These are phyloP conservation scores for Ulota crispa DNA, from an alignment of 225 moss, liverwort and hornwort genomes.

Conservation along the genomic window DNA sequence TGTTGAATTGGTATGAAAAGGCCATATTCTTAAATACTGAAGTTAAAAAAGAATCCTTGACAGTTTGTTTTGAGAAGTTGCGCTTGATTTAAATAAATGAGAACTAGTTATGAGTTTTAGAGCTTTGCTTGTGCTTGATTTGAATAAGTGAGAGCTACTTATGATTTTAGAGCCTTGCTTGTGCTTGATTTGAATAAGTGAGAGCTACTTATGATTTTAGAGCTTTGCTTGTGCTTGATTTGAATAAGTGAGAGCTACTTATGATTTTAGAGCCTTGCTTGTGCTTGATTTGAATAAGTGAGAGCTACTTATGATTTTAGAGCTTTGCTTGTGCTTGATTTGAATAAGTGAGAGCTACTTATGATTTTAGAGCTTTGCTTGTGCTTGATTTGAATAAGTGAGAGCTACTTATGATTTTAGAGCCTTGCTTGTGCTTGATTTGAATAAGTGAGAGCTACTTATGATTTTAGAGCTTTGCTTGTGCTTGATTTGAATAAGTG, in stretches of 20 bases:
- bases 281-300: not conserved
- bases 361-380: too few relatives aligned
- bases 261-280: too few relatives aligned
- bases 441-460: not conserved
- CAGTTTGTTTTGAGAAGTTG: not conserved
- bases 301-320: not conserved
- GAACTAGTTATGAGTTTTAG: not conserved
- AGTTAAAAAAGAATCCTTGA: not conserved
- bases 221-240: not conserved
- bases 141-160: not conserved
- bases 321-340: not conserved
- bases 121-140: not conserved
- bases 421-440: not conserved
- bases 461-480: too few relatives aligned
- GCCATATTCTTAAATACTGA: not conserved
- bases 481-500: not conserved
- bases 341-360: not conserved
- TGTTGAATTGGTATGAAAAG: not conserved
- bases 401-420: not conserved
- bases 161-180: too few relatives aligned
- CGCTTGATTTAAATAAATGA: not conserved
- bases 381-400: not conserved
- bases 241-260: not conserved
- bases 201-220: not conserved
- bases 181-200: not conserved